Evolutionary conservation across 1,139 yeast species (phyloP).

Genomic region (Taphrina deformans): DNA sequence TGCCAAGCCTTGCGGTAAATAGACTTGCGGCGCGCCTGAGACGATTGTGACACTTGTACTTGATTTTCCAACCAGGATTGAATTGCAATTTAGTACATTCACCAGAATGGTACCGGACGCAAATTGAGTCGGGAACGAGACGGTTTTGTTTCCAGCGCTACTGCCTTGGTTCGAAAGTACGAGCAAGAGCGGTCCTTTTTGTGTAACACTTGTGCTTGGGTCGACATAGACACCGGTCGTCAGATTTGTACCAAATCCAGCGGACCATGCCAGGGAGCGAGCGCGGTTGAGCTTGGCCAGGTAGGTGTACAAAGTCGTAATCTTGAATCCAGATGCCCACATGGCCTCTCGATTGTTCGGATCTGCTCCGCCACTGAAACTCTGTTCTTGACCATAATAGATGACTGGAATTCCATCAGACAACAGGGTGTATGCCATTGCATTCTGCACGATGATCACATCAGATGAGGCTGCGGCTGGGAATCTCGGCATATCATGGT

Average conservation of each 20-base stretch:
- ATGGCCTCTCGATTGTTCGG: slow-evolving; percentile 35
- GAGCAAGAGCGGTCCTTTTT: slow-evolving; percentile 25
- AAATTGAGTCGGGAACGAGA: slow-evolving; percentile 17
- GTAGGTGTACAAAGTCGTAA: slow-evolving; percentile 12
- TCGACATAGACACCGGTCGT: slow-evolving; percentile 19
- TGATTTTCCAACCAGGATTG: slow-evolving; percentile 29
- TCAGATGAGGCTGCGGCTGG: slow-evolving; percentile 22
- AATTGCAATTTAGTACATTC: slow-evolving; percentile 13
- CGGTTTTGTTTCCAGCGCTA: slow-evolving; percentile 22
- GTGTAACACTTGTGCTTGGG: slow-evolving; percentile 26
- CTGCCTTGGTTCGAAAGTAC: slow-evolving; percentile 26
- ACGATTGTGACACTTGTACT: slow-evolving; percentile 1
- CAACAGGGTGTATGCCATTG: slow-evolving; percentile 33
- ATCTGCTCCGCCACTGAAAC: slow-evolving; percentile 34
- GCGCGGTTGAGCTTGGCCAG: slow-evolving; percentile 20
- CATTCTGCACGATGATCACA: slow-evolving; percentile 23
- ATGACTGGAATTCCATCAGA: slow-evolving; percentile 38
- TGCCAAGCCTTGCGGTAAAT: slow-evolving; percentile 20
- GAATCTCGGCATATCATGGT: slow-evolving; percentile 36
- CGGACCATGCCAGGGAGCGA: slow-evolving; percentile 18
- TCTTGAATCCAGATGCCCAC: slow-evolving; percentile 23
- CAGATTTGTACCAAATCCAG: slow-evolving; percentile 27
- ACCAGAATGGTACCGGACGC: slow-evolving; percentile 26
- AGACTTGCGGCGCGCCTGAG: slow-evolving; percentile 18
- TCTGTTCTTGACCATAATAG: slow-evolving; percentile 38